Conservation (phyloP, 1,139 yeast genomes). For the Kluyveromyces sp. region DNA sequence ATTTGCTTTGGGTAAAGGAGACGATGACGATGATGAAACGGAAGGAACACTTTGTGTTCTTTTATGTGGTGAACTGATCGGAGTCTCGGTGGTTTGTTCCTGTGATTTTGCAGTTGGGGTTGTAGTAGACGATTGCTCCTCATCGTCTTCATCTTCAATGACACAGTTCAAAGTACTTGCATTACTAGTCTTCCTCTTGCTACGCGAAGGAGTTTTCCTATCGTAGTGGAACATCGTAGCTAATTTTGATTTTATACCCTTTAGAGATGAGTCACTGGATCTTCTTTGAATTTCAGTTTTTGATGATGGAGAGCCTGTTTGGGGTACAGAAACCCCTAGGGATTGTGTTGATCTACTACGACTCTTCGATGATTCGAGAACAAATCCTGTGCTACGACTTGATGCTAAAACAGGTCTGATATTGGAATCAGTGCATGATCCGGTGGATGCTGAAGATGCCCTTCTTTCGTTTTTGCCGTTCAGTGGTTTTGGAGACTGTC, state of each 20-base stretch:
- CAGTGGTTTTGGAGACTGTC: constrained; percentile 1
- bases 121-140: background rate
- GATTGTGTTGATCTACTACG: background rate
- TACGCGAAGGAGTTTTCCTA: constrained; percentile 1
- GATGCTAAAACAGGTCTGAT: background rate
- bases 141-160: constrained; percentile 9
- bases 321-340: background rate
- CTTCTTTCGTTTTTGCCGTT: background rate
- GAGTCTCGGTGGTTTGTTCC: background rate
- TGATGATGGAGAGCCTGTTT: background rate
- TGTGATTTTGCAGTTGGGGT: background rate
- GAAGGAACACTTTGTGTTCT: background rate
- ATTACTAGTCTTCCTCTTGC: constrained; percentile 2
- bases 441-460: background rate
- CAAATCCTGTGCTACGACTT: background rate
- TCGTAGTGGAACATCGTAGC: constrained; percentile 16
- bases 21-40: background rate
- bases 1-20: background rate
- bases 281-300: constrained; percentile 1
- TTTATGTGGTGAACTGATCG: background rate
- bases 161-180: constrained; percentile 7
- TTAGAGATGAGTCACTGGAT: constrained; percentile 8
- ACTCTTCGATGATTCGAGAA: background rate
- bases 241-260: constrained; percentile 15
- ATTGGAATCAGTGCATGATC: background rate